These are phyloP conservation scores for Yamadazyma paraphyllophila DNA, from an alignment of 805 yeast species.

Conservation along the genomic window DNA sequence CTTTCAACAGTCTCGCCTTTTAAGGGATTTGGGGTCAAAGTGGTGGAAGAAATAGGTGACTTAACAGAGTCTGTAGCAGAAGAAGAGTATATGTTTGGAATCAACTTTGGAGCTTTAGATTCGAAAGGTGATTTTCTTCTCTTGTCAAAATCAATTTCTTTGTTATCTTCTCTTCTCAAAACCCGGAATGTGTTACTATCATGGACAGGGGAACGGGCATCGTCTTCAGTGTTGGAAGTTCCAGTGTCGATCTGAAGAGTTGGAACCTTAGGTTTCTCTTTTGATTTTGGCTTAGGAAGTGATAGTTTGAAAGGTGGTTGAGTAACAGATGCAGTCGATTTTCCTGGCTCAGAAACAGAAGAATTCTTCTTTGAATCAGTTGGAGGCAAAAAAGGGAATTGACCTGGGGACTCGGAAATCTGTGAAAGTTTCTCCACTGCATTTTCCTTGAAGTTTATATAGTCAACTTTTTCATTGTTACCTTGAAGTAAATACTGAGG, in stretches of 20 bases:
- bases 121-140: conserved; percentile 73
- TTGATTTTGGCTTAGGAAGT: conserved; percentile 10
- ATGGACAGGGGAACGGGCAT: conserved; percentile 4
- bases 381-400: conserved; percentile 9
- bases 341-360: too few species aligned
- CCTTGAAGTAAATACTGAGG: conserved; percentile 63
- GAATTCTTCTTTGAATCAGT: too few species aligned
- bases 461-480: conserved; percentile 45
- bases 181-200: conserved; percentile 48
- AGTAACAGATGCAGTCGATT: background rate
- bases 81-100: conserved; percentile 34
- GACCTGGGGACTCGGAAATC: conserved; percentile 15
- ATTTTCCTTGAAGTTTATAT: conserved; percentile 54
- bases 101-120: conserved; percentile 39
- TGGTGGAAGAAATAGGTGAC: conserved; percentile 37
- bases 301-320: conserved; percentile 13
- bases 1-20: conserved; percentile 20
- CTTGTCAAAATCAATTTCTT: conserved; percentile 78
- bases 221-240: background rate
- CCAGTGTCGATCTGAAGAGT: conserved; percentile 14
- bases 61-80: conserved; percentile 23
- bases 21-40: conserved; percentile 26
- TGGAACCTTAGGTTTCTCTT: conserved; percentile 12
- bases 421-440: conserved; percentile 15
- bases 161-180: conserved; percentile 55